phyloP scores from a whole-genome alignment of 768 basidiomycete genomes.

The Ramaria sp. region DNA sequence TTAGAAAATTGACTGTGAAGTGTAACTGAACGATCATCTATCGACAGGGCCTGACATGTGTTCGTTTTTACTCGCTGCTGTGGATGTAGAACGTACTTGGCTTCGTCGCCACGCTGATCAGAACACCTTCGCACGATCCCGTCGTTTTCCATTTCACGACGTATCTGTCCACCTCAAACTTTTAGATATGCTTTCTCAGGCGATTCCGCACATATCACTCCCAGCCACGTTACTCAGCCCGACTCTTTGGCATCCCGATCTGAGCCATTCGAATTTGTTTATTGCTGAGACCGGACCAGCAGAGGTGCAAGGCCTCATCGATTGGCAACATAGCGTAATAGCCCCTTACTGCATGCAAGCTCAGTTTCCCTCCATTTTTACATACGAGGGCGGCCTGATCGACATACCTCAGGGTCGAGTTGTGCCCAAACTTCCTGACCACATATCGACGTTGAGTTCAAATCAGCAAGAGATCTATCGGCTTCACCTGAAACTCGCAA shows the following conservation, averaged over 20 bases:
- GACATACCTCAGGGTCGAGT: not conserved
- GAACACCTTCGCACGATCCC: not conserved
- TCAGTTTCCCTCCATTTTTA: not conserved
- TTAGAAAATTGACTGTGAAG: no score
- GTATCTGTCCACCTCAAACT: not conserved
- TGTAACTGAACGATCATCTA: not conserved
- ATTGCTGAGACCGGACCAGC: conserved; percentile 6
- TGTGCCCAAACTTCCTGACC: not conserved
- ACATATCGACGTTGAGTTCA: not conserved
- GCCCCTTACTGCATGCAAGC: conserved; percentile 4
- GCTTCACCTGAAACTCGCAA: not conserved
- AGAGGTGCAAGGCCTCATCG: conserved; percentile 12
- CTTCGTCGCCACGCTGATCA: not conserved
- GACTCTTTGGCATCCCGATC: conserved; percentile 16
- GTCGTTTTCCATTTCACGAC: not conserved
- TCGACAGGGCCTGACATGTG: not conserved
- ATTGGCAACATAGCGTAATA: conserved; percentile 12
- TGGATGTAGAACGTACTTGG: not conserved
- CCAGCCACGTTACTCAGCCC: not conserved
- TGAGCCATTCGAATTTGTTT: conserved; percentile 13
- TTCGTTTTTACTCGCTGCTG: not conserved
- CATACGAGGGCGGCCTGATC: conserved; percentile 1
- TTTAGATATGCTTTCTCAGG: not conserved
- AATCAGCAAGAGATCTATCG: not conserved
- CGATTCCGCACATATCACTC: not conserved